These are phyloP conservation scores for Apophysomyces variabilis DNA, from an alignment of 371 early-diverging fungal species.

Conservation along the genomic window DNA sequence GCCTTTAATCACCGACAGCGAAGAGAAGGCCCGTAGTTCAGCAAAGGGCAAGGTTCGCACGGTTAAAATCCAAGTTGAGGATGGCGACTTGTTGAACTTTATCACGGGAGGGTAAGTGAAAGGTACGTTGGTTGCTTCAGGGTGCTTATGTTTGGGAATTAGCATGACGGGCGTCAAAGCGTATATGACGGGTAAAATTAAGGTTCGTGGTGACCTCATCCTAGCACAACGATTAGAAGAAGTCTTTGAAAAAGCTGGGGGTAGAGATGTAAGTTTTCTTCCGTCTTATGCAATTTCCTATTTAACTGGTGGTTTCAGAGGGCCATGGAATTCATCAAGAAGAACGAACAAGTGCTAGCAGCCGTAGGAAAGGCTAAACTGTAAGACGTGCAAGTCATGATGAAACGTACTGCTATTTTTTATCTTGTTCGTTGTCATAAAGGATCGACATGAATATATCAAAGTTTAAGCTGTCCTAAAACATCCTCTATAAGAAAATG, in stretches of 20 bases:
- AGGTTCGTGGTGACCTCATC: slow-evolving; percentile 51
- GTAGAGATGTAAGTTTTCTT: slow-evolving; percentile 38
- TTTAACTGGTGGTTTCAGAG: slow-evolving; percentile 16
- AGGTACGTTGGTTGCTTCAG: neutral
- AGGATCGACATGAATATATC: no score
- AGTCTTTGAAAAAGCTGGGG: slow-evolving; percentile 48
- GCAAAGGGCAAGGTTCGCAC: slow-evolving; percentile 31
- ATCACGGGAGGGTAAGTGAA: slow-evolving; percentile 49
- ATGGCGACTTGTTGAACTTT: slow-evolving; percentile 43
- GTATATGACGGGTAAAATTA: slow-evolving; percentile 47
- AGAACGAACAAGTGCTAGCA: slow-evolving; percentile 32
- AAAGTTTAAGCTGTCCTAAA: no score
- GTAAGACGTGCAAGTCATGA: neutral
- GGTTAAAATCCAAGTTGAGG: slow-evolving; percentile 50
- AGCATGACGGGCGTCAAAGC: slow-evolving; percentile 54
- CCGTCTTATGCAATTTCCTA: neutral
- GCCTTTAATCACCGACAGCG: slow-evolving; percentile 39
- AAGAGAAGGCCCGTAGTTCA: slow-evolving; percentile 27
- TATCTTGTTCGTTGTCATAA: neutral
- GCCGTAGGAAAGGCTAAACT: slow-evolving; percentile 21
- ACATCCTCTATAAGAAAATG: no score
- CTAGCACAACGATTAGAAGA: slow-evolving; percentile 51
- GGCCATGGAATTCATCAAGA: slow-evolving; percentile 44
- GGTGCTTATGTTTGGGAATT: neutral
- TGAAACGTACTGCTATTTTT: neutral